Conservation (phyloP, 2,329 filamentous ascomycete species). For the Penicillium expansum region DNA sequence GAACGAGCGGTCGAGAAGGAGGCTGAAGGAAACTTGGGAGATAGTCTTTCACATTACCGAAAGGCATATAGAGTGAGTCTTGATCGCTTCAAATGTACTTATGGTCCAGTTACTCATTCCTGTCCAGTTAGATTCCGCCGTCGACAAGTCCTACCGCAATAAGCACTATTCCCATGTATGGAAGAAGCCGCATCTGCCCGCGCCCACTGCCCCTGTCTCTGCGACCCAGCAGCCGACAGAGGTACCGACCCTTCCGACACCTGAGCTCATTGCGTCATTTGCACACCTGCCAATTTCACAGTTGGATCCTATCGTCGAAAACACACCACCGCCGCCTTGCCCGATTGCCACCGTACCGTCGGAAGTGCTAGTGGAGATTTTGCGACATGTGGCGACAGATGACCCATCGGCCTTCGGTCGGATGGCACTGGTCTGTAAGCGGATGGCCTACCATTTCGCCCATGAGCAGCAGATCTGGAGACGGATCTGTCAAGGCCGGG, state of each 20-base stretch:
- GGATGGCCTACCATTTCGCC: slow-evolving; percentile 77
- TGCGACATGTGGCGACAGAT: slow-evolving; percentile 67
- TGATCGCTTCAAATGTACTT: not conserved
- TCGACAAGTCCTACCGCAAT: slow-evolving; percentile 82
- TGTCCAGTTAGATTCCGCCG: slow-evolving; percentile 70
- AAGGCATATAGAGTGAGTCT: slow-evolving; percentile 73
- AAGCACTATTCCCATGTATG: slow-evolving; percentile 78
- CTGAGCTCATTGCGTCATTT: slow-evolving; percentile 75
- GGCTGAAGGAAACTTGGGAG: slow-evolving; percentile 76
- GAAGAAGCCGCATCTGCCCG: slow-evolving; percentile 46
- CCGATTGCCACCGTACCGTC: slow-evolving; percentile 74
- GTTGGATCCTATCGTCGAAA: slow-evolving; percentile 66
- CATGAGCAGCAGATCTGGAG: slow-evolving; percentile 88
- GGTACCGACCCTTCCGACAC: slow-evolving; percentile 50
- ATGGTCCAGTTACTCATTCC: slow-evolving; percentile 13
- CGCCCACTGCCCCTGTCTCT: slow-evolving; percentile 53
- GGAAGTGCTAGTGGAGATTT: slow-evolving; percentile 78
- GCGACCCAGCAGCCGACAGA: slow-evolving; percentile 58
- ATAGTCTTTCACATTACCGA: slow-evolving; percentile 83
- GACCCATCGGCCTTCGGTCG: slow-evolving; percentile 77
- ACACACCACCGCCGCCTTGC: slow-evolving; percentile 70
- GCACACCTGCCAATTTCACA: slow-evolving; percentile 66
- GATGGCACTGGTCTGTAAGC: slow-evolving; percentile 78
- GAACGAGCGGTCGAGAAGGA: slow-evolving; percentile 90
- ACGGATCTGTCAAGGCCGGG: slow-evolving; percentile 63